Base-by-base conservation (phyloP, 176 grass and related monocot genomes). In the Phyllostachys edulis region DNA sequence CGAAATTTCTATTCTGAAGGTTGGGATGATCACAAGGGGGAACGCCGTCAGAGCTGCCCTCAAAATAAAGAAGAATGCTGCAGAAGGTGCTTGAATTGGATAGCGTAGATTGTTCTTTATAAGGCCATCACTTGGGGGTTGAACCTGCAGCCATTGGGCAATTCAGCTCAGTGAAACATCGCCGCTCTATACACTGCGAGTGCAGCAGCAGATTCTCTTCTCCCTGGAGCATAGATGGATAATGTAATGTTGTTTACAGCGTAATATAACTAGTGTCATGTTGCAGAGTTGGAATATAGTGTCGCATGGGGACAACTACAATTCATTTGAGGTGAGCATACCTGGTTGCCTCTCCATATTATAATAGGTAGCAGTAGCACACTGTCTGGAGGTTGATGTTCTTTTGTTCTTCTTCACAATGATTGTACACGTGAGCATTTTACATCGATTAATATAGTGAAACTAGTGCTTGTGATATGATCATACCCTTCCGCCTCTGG, bases 21-120 rank as follows among this genome's bases (percentile, higher is more conserved):
- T 81, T 77, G 88, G 82, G 71, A 89, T 89, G 63, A 85, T 89
- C 49, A 85, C 88, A 81, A 81, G 88, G 77, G 88, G 82, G 59
- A 89, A 52, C 5, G 77, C 85, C 4, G 82, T 89, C 82, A 85
- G 54, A 54, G 88, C 82, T 46, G 88, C 88, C 57, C 88, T 89
- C 36, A 45, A 76, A 51, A 89, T 89, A 38, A 85, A 89, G 77
- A 85, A 89, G 71, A 13, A 44, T 45, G 24, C 23, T 76, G 82
- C 81, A 82, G 64, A 32, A 76, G 71, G 34, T 36, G 63, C 71
- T 71, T 85, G 44, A 85, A 76, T 61, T 78, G 50, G 50, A 78
- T 24, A 27, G 9, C 41, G 12, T 18, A 66, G 49, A 86, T 79
- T 44, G 39, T 71, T 85, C 40, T 46, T 85, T 80, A 42, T 51